Conservation (phyloP, 2,329 filamentous ascomycete species). For the Akanthomyces lecanii region DNA sequence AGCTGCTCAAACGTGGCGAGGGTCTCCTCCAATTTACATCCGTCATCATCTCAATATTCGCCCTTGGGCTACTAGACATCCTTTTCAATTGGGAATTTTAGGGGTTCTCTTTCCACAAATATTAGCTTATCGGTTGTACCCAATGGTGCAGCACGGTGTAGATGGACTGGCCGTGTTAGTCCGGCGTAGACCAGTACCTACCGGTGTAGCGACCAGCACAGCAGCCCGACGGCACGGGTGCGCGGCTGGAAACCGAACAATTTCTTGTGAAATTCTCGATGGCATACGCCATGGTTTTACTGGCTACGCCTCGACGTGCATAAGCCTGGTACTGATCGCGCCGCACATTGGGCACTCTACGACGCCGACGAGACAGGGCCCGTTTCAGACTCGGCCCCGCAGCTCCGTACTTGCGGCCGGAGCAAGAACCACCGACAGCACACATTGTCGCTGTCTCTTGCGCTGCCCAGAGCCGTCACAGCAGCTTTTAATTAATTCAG, state of each 20-base stretch:
- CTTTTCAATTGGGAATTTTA: too few species aligned
- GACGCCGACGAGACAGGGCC: constrained; percentile 30
- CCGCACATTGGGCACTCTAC: constrained; percentile 28
- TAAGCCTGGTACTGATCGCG: constrained; percentile 20
- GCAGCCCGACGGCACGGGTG: background rate
- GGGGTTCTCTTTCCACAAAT: too few species aligned
- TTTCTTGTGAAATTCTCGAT: background rate
- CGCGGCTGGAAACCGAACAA: background rate
- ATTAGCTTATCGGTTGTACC: too few species aligned
- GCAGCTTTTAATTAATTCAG: background rate
- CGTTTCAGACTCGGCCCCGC: constrained; percentile 27
- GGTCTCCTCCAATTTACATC: constrained; percentile 11
- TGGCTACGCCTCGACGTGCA: background rate
- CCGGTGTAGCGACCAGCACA: background rate
- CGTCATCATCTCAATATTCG: background rate
- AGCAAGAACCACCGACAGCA: background rate
- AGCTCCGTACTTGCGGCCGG: constrained; percentile 10
- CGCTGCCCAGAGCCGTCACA: background rate
- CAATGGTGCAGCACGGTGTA: background rate
- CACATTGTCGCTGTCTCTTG: background rate
- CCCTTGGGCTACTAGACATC: background rate
- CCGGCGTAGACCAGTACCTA: background rate
- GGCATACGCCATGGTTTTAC: background rate
- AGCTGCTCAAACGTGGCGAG: constrained; percentile 3
- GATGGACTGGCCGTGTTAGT: background rate